Evolutionary conservation across 345 rosid genomes (phyloP), one percentile per base, ranked within the genome.

Genomic region (Ceriops tagal): DNA sequence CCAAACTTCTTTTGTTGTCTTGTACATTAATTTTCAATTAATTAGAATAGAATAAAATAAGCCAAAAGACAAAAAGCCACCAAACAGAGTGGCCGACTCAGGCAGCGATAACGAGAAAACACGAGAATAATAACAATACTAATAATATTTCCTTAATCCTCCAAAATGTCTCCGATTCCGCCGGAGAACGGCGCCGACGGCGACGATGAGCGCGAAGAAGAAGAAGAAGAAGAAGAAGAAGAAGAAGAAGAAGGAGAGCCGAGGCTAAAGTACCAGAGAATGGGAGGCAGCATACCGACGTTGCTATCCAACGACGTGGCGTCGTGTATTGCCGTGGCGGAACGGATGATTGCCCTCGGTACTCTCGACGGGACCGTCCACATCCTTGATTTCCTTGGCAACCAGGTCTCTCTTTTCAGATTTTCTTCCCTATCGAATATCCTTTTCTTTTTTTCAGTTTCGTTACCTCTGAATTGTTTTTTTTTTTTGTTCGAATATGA

Each of bases 281-380:
- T 96, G 96, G 92, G 97, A 53, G 96, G 98, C 0, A 96, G 91
- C 85, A 84, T 96, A 43, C 99, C 97, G 56, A 53, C 86, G 46
- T 79, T 96, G 66, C 83, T 96, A n/a, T 81, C 96, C 28, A 88
- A 79, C 77, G 97, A 92, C 30, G 96, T 96, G 19, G 97, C 99
- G 39, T 90, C 98, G 37, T 96, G 97, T 79, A 80, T 96, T 72
- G 85, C 99, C 28, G 91, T 92, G 6, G 98, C 97, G 3, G 97
- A 93, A 68, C 84, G 99, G 53, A 90, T 96, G 99, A 90, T 96
- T 82, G 98, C 97, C 7, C 96, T 96, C 58, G 99, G 99, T 31
- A 90, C 98, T 1, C 91, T 85, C 53, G 96, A 75, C 49, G 99
- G 99, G 16, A 78, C 89, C 22, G 90, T 96, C 8, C 96, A 89